Evolutionary conservation across 495 filamentous ascomycete species (phyloP).

Genomic region (Penicillium longicatenatum): DNA sequence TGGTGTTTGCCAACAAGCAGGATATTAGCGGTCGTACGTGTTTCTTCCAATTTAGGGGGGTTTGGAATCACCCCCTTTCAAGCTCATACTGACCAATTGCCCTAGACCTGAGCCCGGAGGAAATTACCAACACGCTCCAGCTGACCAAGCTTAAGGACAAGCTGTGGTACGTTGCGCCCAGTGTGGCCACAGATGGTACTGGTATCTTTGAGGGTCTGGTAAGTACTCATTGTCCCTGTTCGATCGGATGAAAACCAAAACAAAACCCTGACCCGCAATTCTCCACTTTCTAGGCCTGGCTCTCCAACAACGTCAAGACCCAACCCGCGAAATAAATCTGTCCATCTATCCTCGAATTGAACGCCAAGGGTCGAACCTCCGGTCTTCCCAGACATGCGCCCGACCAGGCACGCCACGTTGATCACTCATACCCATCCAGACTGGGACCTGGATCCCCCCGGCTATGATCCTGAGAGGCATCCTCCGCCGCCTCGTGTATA

Average conservation of each 20-base stretch:
- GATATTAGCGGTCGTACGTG: constrained; percentile 80
- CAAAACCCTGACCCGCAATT: constrained; percentile 21
- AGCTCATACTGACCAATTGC: constrained; percentile 15
- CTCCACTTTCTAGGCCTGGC: constrained; percentile 64
- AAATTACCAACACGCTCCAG: constrained; percentile 83
- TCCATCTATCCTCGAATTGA: constrained; percentile 1
- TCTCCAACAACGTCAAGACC: constrained; percentile 91
- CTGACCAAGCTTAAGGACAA: constrained; percentile 86
- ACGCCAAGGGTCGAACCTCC: constrained; percentile 6
- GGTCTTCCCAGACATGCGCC: constrained; percentile 6
- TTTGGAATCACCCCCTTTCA: background rate
- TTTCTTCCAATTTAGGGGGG: background rate
- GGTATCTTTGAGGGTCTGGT: constrained; percentile 93
- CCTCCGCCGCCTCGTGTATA: constrained; percentile 40
- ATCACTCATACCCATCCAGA: constrained; percentile 1
- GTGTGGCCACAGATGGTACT: constrained; percentile 90
- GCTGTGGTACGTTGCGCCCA: constrained; percentile 95
- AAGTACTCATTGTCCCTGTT: constrained; percentile 32
- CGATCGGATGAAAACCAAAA: constrained; percentile 17
- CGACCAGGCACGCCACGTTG: constrained; percentile 6
- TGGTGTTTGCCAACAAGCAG: constrained; percentile 99
- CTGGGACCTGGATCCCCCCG: constrained; percentile 11
- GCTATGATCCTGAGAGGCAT: constrained; percentile 28
- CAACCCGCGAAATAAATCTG: constrained; percentile 52
- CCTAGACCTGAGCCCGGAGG: constrained; percentile 80